A percentile compares a stretch with the other conserved stretches of the same genome.
phyloP scores from a whole-genome alignment of 1,284 basidiomycete genomes.

The Melampsora larici-populina region DNA sequence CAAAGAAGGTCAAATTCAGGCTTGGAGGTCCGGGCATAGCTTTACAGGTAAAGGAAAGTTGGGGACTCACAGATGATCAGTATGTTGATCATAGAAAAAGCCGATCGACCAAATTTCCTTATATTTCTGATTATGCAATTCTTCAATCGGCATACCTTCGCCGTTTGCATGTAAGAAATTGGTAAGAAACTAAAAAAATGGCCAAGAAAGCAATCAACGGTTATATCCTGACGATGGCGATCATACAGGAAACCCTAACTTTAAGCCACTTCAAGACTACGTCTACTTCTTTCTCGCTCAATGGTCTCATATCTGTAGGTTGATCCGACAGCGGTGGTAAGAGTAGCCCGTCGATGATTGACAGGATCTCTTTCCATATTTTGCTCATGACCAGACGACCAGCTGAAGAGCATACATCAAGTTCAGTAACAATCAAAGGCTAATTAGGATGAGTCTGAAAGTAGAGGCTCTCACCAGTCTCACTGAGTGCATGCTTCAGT shows the following conservation, averaged over 20 bases:
- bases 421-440: neutral
- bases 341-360: slow-evolving; percentile 79
- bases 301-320: slow-evolving; percentile 82
- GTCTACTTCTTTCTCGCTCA: slow-evolving; percentile 92
- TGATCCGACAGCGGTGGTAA: slow-evolving; percentile 86
- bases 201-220: slow-evolving; percentile 30
- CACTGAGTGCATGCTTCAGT: slow-evolving; percentile 79
- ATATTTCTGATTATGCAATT: slow-evolving; percentile 93
- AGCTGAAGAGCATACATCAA: slow-evolving; percentile 57
- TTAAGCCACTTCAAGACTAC: slow-evolving; percentile 98
- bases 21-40: neutral
- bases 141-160: slow-evolving; percentile 75
- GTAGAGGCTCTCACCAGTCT: slow-evolving; percentile 51
- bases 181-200: slow-evolving; percentile 67
- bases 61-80: slow-evolving; percentile 38
- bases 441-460: neutral
- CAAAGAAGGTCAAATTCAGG: slow-evolving; percentile 55
- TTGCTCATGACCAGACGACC: slow-evolving; percentile 89
- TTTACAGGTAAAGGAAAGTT: slow-evolving; percentile 43
- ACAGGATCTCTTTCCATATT: slow-evolving; percentile 94
- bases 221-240: neutral
- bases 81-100: slow-evolving; percentile 6
- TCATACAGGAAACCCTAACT: slow-evolving; percentile 57
- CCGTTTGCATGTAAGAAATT: slow-evolving; percentile 95
- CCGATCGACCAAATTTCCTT: slow-evolving; percentile 58